phyloP scores from a whole-genome alignment of 148 eudicot genomes.

The Fagopyrum esculentum region DNA sequence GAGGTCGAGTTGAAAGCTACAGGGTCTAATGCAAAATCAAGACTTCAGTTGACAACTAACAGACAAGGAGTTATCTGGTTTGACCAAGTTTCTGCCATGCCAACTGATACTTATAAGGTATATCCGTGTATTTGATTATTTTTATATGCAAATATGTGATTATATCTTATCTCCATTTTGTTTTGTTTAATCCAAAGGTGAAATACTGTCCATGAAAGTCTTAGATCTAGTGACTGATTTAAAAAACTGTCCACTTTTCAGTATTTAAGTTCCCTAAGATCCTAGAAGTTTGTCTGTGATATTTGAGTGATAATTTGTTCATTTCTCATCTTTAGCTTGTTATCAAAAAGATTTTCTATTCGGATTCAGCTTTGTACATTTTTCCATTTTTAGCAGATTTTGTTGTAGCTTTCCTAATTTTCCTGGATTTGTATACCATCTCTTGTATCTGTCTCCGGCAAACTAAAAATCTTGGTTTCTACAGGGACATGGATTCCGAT shows the following conservation, averaged over 20 bases:
- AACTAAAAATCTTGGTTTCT: conserved; percentile 9
- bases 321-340: no score
- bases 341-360: no score
- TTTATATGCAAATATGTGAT: conserved; percentile 2
- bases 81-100: conserved; percentile 93
- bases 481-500: conserved; percentile 92
- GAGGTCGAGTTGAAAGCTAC: conserved; percentile 54
- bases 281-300: no score
- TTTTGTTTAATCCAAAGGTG: neutral
- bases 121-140: neutral
- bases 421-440: neutral
- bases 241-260: no score
- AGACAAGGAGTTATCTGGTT: conserved; percentile 64
- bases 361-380: neutral
- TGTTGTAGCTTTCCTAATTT: neutral
- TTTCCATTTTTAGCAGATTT: neutral
- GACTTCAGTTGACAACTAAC: conserved; percentile 77
- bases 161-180: neutral
- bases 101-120: conserved; percentile 80
- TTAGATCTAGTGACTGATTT: no score
- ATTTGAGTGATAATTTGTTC: no score
- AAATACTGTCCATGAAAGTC: no score
- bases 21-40: conserved; percentile 50
- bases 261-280: no score
- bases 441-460: neutral